Base-by-base conservation (phyloP, 441 rosid genomes). In the Dalechampia spathulata region DNA sequence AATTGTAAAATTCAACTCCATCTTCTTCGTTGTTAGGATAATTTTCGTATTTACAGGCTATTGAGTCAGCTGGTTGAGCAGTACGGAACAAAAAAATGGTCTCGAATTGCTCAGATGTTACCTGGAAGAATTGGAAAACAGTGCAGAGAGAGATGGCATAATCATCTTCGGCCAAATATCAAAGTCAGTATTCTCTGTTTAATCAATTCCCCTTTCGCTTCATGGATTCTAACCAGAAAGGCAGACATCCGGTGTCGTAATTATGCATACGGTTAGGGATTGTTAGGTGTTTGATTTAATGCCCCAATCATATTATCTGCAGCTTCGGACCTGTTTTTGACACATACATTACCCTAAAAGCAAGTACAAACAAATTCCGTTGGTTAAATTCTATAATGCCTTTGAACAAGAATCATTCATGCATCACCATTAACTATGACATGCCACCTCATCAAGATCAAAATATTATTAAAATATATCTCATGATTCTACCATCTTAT, bases 131-230 rank as follows among this genome's bases (percentile, higher is more conserved):
- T 91, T 3, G 98, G 98, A 22, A 91, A 91, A 68, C 98, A 91
- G 68, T 91, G 98, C 54, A 66, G 98, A 64, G 98, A 91, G 73
- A 83, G 98, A 62, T 91, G 98, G 98, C 96, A 88, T 52, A 91
- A 91, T 65, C 96, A 91, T 76, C 77, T 91, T 16, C 73, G 86
- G 66, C 96, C 96, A 19, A 86, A 84, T 50, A 91, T 91, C 49
- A 88, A 84, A 93, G 98, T 91, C 53, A 14, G 14, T 11, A 0
- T 7, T 28, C 2, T 2, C 44, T 5, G 9, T 7, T 23, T 2
- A n/a, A n/a, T n/a, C n/a, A n/a, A n/a, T n/a, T n/a, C n/a, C n/a
- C n/a, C n/a, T n/a, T n/a, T n/a, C n/a, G n/a, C n/a, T n/a, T n/a
- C n/a, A n/a, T n/a, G n/a, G n/a, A n/a, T n/a, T n/a, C n/a, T n/a